phyloP scores from a whole-genome alignment of 176 grass and related monocot species.

The Eragrostis nindensis region DNA sequence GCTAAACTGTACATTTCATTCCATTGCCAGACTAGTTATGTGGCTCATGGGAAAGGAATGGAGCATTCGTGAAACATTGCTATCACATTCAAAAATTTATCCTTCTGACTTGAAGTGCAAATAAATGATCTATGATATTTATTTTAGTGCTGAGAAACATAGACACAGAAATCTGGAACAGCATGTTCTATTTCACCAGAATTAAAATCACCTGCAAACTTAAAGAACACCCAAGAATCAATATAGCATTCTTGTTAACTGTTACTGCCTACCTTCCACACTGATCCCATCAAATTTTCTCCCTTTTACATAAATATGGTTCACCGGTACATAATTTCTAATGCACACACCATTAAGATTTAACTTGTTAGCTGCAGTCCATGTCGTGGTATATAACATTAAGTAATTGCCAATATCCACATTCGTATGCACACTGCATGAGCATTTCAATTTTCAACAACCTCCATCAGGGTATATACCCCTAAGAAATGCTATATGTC shows the following conservation, averaged over 20 bases:
- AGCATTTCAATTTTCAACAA: not conserved
- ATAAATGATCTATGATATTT: not conserved
- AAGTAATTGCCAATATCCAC: too few species aligned
- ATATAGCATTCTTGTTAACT: not conserved
- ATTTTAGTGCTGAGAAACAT: not conserved
- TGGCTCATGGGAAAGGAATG: not conserved
- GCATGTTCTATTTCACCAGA: not conserved
- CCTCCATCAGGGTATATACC: not conserved
- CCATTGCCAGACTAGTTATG: not conserved
- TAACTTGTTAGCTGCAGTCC: too few species aligned
- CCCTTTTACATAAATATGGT: too few species aligned
- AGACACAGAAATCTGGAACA: not conserved
- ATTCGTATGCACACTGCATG: too few species aligned
- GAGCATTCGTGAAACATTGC: constrained; percentile 17
- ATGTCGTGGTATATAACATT: too few species aligned
- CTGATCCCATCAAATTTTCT: too few species aligned
- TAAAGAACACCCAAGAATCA: not conserved
- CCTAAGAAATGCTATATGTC: not conserved
- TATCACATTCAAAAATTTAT: constrained; percentile 30
- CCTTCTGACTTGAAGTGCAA: constrained; percentile 1
- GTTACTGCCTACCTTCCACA: not conserved
- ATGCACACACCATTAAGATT: too few species aligned
- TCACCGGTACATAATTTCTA: too few species aligned
- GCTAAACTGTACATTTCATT: constrained; percentile 1
- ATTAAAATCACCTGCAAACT: not conserved